Base-by-base conservation (phyloP, 495 filamentous ascomycete genomes). In the Peziza echinospora region DNA sequence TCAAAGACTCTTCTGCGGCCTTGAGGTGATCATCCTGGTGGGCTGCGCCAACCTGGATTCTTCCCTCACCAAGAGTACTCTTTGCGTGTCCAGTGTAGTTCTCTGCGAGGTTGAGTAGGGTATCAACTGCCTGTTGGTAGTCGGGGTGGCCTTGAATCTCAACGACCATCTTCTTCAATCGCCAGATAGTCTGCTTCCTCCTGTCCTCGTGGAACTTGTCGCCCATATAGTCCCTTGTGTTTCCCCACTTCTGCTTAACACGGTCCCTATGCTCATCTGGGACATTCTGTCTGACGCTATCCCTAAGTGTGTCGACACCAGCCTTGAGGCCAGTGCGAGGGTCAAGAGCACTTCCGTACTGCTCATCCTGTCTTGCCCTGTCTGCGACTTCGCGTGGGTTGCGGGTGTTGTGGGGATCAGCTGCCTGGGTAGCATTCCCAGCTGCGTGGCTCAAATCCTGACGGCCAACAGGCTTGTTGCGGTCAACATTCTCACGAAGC, bases 91-190 rank as follows among this genome's bases (percentile, higher is more conserved):
- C 73, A 46, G 73, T 74, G 54, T 97, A 97, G 48, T 80, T 72
- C 65, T 93, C 86, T 21, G 84, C 86, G 44, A 97, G 66, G 26
- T 67, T 63, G 24, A 97, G 69, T 5, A 97, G 62, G 10, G 86
- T 93, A 50, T 85, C 74, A 50, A 96, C 77, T 6, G 89, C 91
- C 57, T 76, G 75, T 49, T 85, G 73, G 61, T 97, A 97, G 51
- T 96, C 89, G 44, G 77, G 73, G 58, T 93, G 89, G 30, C 84
- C 77, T 61, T 97, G 89, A 47, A 92, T 80, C 67, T 97, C 89
- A 47, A 93, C 70, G 22, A 97, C 65, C 82, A 97, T 92, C 73
- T 94, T 96, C 75, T 94, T 96, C 48, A 97, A 62, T 42, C 89
- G 81, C 71, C 76, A 94, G 55, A 94, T 75, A 21, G 76, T 76